A percentile compares a stretch with the other conserved stretches of the same genome.
phyloP scores from a whole-genome alignment of 176 grass and related monocot genomes.

The Tuctoria greenei region DNA sequence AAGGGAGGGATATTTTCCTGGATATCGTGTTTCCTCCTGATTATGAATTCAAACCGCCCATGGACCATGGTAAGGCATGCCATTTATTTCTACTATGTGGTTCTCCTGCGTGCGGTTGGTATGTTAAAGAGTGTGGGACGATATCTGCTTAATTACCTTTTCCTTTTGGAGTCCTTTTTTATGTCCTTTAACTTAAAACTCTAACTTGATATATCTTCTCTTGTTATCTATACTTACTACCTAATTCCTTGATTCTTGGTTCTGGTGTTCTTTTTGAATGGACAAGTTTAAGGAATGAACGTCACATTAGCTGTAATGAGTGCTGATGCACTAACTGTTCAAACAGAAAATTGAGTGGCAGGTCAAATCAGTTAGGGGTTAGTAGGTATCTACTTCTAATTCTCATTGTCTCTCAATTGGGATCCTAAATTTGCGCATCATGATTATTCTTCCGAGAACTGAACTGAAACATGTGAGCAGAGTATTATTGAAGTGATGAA shows the following conservation, averaged over 20 bases:
- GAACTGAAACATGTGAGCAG: constrained; percentile 16
- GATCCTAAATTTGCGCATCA: background rate
- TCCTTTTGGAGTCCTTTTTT: background rate
- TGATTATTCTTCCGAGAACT: background rate
- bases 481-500: background rate
- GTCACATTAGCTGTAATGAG: background rate
- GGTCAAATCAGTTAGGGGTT: background rate
- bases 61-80: constrained; percentile 44
- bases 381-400: background rate
- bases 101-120: background rate
- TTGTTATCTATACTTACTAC: constrained; percentile 9
- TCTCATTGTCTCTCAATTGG: background rate
- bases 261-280: constrained; percentile 14
- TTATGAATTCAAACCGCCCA: constrained; percentile 84
- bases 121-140: background rate
- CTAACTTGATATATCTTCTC: background rate
- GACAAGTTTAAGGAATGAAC: constrained; percentile 30
- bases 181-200: constrained; percentile 8
- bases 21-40: constrained; percentile 82
- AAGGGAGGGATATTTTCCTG: constrained; percentile 95
- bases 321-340: background rate
- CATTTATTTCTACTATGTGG: background rate
- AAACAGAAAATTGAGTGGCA: constrained; percentile 8
- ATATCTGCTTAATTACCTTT: background rate
- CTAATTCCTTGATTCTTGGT: constrained; percentile 11